These are phyloP conservation scores for Eremothecium cymbalariae DNA, from an alignment of 1,139 yeast genomes.

Conservation along the genomic window DNA sequence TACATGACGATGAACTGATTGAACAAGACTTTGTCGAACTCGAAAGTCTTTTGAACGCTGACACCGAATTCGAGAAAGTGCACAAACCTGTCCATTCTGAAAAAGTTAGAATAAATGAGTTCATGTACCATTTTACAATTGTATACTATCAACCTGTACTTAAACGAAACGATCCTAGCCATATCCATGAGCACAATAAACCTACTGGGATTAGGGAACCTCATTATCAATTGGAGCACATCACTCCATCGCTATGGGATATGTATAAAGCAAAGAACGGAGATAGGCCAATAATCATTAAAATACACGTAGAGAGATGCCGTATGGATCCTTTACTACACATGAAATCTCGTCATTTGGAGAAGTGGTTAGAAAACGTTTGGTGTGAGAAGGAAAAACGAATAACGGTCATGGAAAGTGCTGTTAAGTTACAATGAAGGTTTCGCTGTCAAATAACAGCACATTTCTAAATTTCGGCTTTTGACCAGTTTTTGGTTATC, in stretches of 20 bases:
- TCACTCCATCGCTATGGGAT: slow-evolving; percentile 48
- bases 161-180: slow-evolving; percentile 7
- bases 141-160: slow-evolving; percentile 35
- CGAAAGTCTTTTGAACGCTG: slow-evolving; percentile 1
- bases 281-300: slow-evolving; percentile 35
- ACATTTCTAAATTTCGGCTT: too few species aligned
- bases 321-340: slow-evolving; percentile 43
- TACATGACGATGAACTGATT: slow-evolving; percentile 10
- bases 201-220: slow-evolving; percentile 10
- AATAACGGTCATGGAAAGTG: slow-evolving; percentile 33
- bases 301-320: slow-evolving; percentile 44
- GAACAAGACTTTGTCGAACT: slow-evolving; percentile 4
- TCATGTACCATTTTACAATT: slow-evolving; percentile 44
- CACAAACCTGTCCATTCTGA: background rate
- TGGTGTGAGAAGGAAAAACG: slow-evolving; percentile 65
- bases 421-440: slow-evolving; percentile 25
- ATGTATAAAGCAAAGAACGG: slow-evolving; percentile 37
- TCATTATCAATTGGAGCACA: slow-evolving; percentile 29
- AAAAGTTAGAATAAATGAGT: slow-evolving; percentile 23
- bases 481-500: too few species aligned
- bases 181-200: slow-evolving; percentile 6
- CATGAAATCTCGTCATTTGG: slow-evolving; percentile 43
- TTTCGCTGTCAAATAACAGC: background rate
- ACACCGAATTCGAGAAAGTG: background rate
- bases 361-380: slow-evolving; percentile 60